Evolutionary conservation across 805 yeast species (phyloP).

Genomic region (Saccharomycopsis oosterbeekiorum): DNA sequence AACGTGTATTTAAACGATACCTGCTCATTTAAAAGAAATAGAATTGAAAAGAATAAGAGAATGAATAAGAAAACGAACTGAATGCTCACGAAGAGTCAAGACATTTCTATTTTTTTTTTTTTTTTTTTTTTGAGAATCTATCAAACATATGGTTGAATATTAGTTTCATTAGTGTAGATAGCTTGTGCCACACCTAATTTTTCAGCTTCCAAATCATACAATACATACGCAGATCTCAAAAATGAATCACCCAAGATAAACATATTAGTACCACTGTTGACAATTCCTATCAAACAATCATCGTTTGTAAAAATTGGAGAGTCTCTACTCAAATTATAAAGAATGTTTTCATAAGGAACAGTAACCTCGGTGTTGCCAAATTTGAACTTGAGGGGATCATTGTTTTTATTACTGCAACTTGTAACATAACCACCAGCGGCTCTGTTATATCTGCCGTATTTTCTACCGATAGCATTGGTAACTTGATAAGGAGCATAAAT

Average conservation of each 20-base stretch:
- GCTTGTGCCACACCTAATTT: constrained; percentile 49
- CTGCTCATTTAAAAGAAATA: not conserved
- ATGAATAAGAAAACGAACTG: not conserved
- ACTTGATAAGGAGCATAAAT: constrained; percentile 33
- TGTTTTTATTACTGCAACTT: constrained; percentile 7
- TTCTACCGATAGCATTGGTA: constrained; percentile 22
- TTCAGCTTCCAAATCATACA: constrained; percentile 50
- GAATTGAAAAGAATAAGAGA: too few relatives aligned
- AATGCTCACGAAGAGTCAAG: not conserved
- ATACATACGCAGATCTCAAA: constrained; percentile 54
- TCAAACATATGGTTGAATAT: constrained; percentile 1
- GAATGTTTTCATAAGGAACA: constrained; percentile 15
- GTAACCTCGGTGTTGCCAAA: constrained; percentile 7
- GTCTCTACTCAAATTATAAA: constrained; percentile 13
- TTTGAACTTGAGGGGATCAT: constrained; percentile 11
- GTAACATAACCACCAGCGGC: constrained; percentile 14
- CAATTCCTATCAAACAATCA: constrained; percentile 15
- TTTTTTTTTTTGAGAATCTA: too few relatives aligned
- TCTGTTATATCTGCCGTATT: constrained; percentile 13
- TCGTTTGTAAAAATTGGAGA: constrained; percentile 9
- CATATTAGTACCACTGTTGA: constrained; percentile 7
- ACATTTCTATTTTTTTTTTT: too few relatives aligned
- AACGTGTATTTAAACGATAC: not conserved
- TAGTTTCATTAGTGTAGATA: constrained; percentile 3
- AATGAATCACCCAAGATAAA: constrained; percentile 55